A percentile compares a stretch with the other conserved stretches of the same genome.
phyloP scores from a whole-genome alignment of 352 stramenopile genomes.

The Globisporangium paroecandrum region DNA sequence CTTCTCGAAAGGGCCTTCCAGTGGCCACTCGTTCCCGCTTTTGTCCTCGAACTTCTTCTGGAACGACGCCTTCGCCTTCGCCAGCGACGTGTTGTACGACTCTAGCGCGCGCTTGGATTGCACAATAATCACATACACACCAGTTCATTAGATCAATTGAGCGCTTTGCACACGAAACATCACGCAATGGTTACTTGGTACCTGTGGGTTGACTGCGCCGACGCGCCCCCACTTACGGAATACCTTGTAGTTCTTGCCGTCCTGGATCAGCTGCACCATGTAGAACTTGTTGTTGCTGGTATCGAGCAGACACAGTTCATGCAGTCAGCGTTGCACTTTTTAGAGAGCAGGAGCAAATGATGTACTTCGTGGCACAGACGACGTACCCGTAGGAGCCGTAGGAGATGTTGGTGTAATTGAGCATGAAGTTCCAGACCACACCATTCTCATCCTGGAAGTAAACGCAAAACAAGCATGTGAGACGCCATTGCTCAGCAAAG shows the following conservation, averaged over 20 bases:
- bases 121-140: neutral
- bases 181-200: slow-evolving; percentile 11
- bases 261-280: slow-evolving; percentile 63
- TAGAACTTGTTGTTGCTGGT: slow-evolving; percentile 79
- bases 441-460: slow-evolving; percentile 39
- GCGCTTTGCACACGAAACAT: too few species aligned
- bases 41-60: slow-evolving; percentile 64
- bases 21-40: slow-evolving; percentile 62
- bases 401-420: slow-evolving; percentile 62
- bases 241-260: slow-evolving; percentile 36
- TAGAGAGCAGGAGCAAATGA: neutral
- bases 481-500: neutral
- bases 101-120: slow-evolving; percentile 19
- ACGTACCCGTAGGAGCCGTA: slow-evolving; percentile 49
- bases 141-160: neutral
- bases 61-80: slow-evolving; percentile 52
- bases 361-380: neutral
- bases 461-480: neutral
- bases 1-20: slow-evolving; percentile 38
- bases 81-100: slow-evolving; percentile 37
- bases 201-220: slow-evolving; percentile 59
- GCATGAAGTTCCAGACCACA: slow-evolving; percentile 63
- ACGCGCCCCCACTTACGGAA: slow-evolving; percentile 75
- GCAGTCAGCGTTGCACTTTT: neutral
- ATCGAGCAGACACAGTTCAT: neutral